These are phyloP conservation scores for Fraxinus cuspidata DNA, from an alignment of 257 asterid genomes.

Conservation along the genomic window DNA sequence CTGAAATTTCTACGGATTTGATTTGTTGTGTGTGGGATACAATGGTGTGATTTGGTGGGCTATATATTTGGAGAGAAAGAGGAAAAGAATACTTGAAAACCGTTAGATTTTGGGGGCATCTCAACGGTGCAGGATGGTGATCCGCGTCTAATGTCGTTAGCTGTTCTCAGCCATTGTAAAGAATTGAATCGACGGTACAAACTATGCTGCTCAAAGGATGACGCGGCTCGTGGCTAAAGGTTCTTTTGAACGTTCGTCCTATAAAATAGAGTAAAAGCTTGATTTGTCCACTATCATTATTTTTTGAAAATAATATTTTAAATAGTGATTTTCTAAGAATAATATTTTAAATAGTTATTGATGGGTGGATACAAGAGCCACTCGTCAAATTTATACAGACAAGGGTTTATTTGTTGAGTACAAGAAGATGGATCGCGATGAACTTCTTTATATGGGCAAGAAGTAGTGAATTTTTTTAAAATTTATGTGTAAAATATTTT, in stretches of 20 bases:
- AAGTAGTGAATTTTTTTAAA: too few species aligned
- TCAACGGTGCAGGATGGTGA: slow-evolving; percentile 21
- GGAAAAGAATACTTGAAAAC: background rate
- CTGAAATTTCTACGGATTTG: background rate
- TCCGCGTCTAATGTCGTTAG: slow-evolving; percentile 14
- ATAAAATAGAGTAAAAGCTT: too few species aligned
- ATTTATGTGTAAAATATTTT: too few species aligned
- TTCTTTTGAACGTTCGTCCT: background rate
- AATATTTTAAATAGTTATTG: too few species aligned
- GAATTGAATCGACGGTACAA: background rate
- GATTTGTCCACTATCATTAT: too few species aligned
- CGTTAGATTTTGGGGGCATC: slow-evolving; percentile 17
- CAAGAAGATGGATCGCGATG: too few species aligned
- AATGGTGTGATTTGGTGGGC: background rate
- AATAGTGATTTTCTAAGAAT: too few species aligned
- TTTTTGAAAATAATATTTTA: too few species aligned
- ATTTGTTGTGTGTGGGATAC: background rate
- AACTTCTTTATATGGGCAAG: too few species aligned
- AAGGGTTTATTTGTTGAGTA: too few species aligned
- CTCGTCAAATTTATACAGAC: too few species aligned
- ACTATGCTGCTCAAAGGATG: background rate
- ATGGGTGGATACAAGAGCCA: too few species aligned
- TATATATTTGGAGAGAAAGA: background rate
- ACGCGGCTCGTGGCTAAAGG: background rate
- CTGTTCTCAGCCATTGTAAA: background rate